Conservation (phyloP, 2,329 filamentous ascomycete genomes). For the Microdochium nivale region DNA sequence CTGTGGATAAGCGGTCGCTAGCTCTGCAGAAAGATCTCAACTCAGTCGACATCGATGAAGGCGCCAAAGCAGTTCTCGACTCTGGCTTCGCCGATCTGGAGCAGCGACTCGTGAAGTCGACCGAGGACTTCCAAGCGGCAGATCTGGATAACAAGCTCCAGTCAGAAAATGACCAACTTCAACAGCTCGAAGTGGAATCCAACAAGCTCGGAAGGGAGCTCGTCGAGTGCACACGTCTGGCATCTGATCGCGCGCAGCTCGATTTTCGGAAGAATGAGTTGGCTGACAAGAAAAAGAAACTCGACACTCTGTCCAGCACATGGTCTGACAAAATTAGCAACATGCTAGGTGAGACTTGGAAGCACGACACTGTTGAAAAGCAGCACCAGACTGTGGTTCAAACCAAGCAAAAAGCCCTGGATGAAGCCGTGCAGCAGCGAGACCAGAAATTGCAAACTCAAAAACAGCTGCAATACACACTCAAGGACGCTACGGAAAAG, state of each 20-base stretch:
- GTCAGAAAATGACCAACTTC: slow-evolving; percentile 55
- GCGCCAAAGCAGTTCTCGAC: slow-evolving; percentile 68
- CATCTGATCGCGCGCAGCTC: slow-evolving; percentile 74
- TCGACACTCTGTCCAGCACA: slow-evolving; percentile 69
- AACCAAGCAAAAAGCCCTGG: slow-evolving; percentile 46
- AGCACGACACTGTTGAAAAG: slow-evolving; percentile 58
- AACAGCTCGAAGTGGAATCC: slow-evolving; percentile 61
- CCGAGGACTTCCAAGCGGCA: slow-evolving; percentile 52
- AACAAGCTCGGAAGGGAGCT: slow-evolving; percentile 72
- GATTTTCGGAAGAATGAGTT: slow-evolving; percentile 77
- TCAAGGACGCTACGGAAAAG: slow-evolving; percentile 57
- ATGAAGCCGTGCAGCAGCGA: slow-evolving; percentile 59
- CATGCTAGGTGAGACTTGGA: slow-evolving; percentile 60
- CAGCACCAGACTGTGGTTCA: slow-evolving; percentile 59
- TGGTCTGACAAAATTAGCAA: slow-evolving; percentile 63
- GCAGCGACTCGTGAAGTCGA: slow-evolving; percentile 50
- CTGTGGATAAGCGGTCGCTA: slow-evolving; percentile 63
- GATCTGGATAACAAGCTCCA: slow-evolving; percentile 66
- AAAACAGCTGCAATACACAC: slow-evolving; percentile 65
- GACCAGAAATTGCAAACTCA: slow-evolving; percentile 65
- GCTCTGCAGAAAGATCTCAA: slow-evolving; percentile 60
- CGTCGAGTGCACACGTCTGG: slow-evolving; percentile 70
- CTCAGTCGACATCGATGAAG: slow-evolving; percentile 77
- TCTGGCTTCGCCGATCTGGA: slow-evolving; percentile 64
- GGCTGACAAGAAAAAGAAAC: slow-evolving; percentile 60